phyloP scores from a whole-genome alignment of 805 yeast species.

The Scheffersomyces coipomensis region DNA sequence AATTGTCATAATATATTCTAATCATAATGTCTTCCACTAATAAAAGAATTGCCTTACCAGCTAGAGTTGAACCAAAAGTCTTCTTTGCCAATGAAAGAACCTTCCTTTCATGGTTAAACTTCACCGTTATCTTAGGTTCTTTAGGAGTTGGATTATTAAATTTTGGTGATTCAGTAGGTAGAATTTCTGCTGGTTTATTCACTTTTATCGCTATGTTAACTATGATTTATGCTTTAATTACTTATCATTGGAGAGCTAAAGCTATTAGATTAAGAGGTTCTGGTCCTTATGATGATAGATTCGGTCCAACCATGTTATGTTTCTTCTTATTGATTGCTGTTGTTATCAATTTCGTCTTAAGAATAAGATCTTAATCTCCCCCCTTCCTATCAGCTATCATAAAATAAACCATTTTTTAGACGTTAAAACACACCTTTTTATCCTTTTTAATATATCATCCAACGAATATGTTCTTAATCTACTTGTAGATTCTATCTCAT shows the following conservation, averaged over 20 bases:
- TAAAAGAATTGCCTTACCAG: slow-evolving; percentile 95
- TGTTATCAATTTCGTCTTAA: slow-evolving; percentile 84
- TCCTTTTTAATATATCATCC: too few species aligned
- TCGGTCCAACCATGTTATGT: slow-evolving; percentile 97
- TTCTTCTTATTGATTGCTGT: slow-evolving; percentile 91
- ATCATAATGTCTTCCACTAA: slow-evolving; percentile 34
- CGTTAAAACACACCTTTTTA: too few species aligned
- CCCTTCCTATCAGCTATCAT: background rate
- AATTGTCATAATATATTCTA: too few species aligned
- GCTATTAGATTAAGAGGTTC: slow-evolving; percentile 97
- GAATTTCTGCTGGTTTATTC: slow-evolving; percentile 90
- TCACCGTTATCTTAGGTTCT: slow-evolving; percentile 97
- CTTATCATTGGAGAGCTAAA: slow-evolving; percentile 99
- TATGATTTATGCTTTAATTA: slow-evolving; percentile 91
- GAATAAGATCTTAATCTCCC: slow-evolving; percentile 59
- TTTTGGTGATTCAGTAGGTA: slow-evolving; percentile 93
- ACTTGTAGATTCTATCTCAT: too few species aligned
- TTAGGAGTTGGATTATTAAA: slow-evolving; percentile 93
- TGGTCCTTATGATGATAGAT: slow-evolving; percentile 98
- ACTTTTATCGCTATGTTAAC: slow-evolving; percentile 97
- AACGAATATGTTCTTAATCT: too few species aligned
- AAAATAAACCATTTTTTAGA: too few species aligned
- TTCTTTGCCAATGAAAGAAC: slow-evolving; percentile 99
- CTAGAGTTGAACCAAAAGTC: slow-evolving; percentile 97
- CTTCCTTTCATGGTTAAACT: slow-evolving; percentile 95